These are phyloP conservation scores for Malus sieversii DNA, from an alignment of 306 rosid genomes.

Conservation along the genomic window DNA sequence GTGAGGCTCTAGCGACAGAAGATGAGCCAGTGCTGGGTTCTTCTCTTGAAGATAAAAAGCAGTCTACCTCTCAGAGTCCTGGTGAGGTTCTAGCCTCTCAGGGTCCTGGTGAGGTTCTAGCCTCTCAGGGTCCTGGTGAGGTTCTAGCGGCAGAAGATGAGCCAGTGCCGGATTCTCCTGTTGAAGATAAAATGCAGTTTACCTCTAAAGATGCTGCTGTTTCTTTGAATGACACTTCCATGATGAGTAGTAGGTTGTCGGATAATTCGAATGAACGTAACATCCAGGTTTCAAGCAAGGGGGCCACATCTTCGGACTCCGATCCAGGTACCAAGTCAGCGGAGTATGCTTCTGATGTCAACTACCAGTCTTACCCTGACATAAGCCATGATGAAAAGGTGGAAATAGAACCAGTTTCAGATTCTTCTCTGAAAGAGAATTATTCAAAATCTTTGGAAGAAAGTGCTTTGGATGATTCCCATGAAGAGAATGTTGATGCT, in stretches of 20 bases:
- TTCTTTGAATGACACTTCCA: constrained; percentile 12
- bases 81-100: too few species aligned
- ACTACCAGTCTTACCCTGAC: constrained; percentile 9
- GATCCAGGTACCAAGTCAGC: constrained; percentile 26
- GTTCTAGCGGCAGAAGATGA: constrained; percentile 10
- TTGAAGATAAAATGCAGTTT: constrained; percentile 17
- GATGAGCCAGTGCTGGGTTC: constrained; percentile 17
- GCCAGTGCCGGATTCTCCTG: constrained; percentile 20
- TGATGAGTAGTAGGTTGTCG: not conserved
- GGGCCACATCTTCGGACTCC: not conserved
- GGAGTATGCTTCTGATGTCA: constrained; percentile 20
- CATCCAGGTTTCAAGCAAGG: not conserved
- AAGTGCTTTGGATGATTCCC: constrained; percentile 22
- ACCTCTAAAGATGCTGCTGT: constrained; percentile 1
- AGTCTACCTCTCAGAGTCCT: too few species aligned
- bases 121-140: not conserved
- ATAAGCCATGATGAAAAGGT: constrained; percentile 12
- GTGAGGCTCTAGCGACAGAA: constrained; percentile 9
- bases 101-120: too few species aligned
- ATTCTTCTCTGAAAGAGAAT: constrained; percentile 22
- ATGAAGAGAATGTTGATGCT: constrained; percentile 13
- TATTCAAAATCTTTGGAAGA: constrained; percentile 18
- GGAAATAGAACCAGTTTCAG: constrained; percentile 16
- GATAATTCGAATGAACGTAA: constrained; percentile 3
- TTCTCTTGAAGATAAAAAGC: constrained; percentile 20